Evolutionary conservation across 352 stramenopile genomes (phyloP), one percentile per base, ranked within the genome.

Genomic region (Globisporangium emineosum): DNA sequence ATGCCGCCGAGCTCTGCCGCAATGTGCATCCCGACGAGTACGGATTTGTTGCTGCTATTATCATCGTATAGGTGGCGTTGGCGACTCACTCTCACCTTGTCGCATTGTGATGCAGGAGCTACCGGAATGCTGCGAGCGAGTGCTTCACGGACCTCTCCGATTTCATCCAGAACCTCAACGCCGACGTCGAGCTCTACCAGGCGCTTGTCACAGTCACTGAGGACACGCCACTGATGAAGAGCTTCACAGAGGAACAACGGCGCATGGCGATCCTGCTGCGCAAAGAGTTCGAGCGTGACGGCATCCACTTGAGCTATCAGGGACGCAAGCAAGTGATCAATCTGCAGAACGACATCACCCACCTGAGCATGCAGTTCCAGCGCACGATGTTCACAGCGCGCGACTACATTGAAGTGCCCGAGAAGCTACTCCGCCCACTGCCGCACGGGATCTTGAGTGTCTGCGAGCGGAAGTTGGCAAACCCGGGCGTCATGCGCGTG

Each of bases 141-240:
- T 97, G 93, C 23, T 98, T 98, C 68, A 86, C 77, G 10, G 70
- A 93, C n/a, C 65, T 99, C 17, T 95, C 88, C 59, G 88, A 97
- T 57, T 98, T 98, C 69, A 98, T 99, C 76, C 90, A 92, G 63
- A 88, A 93, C 65, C 71, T 98, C 19, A 98, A 98, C 79, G 85
- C 86, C 13, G 94, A 99, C 69, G 74, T 88, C 25, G 75, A 84
- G 10, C 73, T 99, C 21, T 99, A 98, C 73, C 61, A 83, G 15
- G 77, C 81, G n/a, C 66, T 99, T 21, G 70, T 73, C 25, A 67
- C 65, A 0, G 85, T 98, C n/a, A 87, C 77, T 1, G 71, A 87
- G 55, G 72, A 93, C 66, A 42, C 57, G 42, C 45, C 64, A 9
- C 66, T 82, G 9, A 88, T 91, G 75, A 56, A 67, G n/a, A 72